These are phyloP conservation scores for Erigeron canadensis DNA, from an alignment of 129 eudicot genomes.

Conservation along the genomic window DNA sequence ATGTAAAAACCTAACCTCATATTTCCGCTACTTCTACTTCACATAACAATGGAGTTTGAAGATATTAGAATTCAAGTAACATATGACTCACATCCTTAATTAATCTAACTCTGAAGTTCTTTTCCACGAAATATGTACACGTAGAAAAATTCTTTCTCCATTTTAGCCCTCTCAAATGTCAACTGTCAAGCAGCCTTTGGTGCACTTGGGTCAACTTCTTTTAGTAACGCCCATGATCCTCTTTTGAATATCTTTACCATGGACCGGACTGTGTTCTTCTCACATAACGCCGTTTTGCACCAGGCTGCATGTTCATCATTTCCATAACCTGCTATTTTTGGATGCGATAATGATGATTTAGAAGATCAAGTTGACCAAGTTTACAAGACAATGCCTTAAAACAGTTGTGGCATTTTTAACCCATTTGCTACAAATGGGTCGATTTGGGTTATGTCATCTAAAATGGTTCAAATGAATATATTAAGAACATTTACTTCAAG, in stretches of 20 bases:
- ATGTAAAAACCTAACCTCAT: conserved; percentile 12
- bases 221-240: neutral
- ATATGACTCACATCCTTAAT: conserved; percentile 22
- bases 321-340: conserved; percentile 50
- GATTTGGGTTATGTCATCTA: too few relatives aligned
- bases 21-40: conserved; percentile 26
- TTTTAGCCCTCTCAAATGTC: neutral
- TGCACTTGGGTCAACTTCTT: neutral
- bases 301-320: conserved; percentile 57
- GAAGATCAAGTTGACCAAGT: neutral
- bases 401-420: too few relatives aligned
- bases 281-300: conserved; percentile 49
- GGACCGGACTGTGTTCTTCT: conserved; percentile 86
- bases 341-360: conserved; percentile 8
- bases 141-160: conserved; percentile 13
- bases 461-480: too few relatives aligned
- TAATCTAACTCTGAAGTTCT: conserved; percentile 20
- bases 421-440: too few relatives aligned
- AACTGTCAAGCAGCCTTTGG: neutral
- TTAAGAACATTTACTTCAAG: too few relatives aligned
- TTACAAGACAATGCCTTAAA: neutral
- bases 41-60: conserved; percentile 21
- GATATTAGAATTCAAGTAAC: conserved; percentile 21
- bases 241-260: conserved; percentile 46
- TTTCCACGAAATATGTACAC: conserved; percentile 44